phyloP scores from a whole-genome alignment of 441 rosid species.

The Pelargonium cotyledonis region DNA sequence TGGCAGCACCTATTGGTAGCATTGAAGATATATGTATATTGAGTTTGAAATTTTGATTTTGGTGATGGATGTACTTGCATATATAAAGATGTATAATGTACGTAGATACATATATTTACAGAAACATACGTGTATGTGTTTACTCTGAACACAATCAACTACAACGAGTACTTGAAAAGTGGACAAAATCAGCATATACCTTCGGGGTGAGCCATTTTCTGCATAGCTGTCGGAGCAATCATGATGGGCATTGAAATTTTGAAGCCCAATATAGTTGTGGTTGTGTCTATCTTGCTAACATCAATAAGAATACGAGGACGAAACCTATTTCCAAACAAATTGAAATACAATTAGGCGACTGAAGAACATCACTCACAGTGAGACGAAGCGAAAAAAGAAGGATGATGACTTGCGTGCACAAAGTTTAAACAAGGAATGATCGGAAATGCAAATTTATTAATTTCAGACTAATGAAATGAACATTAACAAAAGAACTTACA shows the following conservation, averaged over 20 bases:
- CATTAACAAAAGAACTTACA: slow-evolving; percentile 40
- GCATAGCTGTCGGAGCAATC: slow-evolving; percentile 97
- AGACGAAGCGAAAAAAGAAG: not conserved
- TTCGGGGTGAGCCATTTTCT: slow-evolving; percentile 99
- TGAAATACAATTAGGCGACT: slow-evolving; percentile 2
- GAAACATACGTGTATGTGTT: not conserved
- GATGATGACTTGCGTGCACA: not conserved
- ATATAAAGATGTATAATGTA: too few species aligned
- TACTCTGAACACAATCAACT: not conserved
- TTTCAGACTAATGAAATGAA: not conserved
- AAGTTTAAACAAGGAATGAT: not conserved
- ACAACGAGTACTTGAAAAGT: slow-evolving; percentile 6
- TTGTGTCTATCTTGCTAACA: slow-evolving; percentile 73
- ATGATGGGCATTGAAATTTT: slow-evolving; percentile 95
- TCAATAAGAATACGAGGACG: slow-evolving; percentile 88
- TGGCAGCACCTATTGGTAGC: too few species aligned
- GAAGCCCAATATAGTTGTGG: slow-evolving; percentile 74
- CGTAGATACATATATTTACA: too few species aligned
- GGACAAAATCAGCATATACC: slow-evolving; percentile 34
- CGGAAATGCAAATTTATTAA: not conserved
- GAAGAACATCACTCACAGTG: not conserved
- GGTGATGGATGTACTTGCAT: too few species aligned
- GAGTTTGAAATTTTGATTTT: too few species aligned
- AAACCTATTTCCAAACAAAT: slow-evolving; percentile 41
- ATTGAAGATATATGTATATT: too few species aligned